Evolutionary conservation across 805 yeast genomes (phyloP), one percentile per base, ranked within the genome.

Genomic region (Torulaspora delbrueckii): DNA sequence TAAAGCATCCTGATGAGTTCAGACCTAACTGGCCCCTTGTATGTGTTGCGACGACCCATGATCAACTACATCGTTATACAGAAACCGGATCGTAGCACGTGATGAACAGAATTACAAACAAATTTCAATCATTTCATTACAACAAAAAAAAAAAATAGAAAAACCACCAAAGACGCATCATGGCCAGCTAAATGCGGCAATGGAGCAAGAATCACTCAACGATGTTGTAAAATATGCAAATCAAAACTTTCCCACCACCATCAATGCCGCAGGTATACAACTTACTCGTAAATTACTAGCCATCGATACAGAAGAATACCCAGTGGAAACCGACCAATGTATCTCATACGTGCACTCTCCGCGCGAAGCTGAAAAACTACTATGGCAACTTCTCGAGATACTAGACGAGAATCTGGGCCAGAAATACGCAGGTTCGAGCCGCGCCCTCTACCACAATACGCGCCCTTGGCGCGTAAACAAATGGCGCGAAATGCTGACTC

Each of bases 381-480:
- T 39, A 5, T 39, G 42, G 42, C 28, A 39, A 22, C 28, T 40
- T 3, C 32, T 40, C 14, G 43, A 40, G 31, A 8, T 40, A n/a
- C 31, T 40, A 13, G 43, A 40, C 14, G 31, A 32, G 10, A 40
- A 60, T 38, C 47, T 62, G 16, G 66, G 66, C 35, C 19, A 38
- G 12, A 51, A 49, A 14, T 62, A 61, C 45, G 25, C 33, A n/a
- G 42, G 39, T 12, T 50, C 48, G 18, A 50, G 54, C 19, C 31
- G 44, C 12, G 42, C 32, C 10, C 46, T 60, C 9, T 60, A 61
- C 50, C 54, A 51, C 14, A 59, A 56, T 39, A 25, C 42, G 19
- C 24, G 39, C 12, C 34, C 52, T 2, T 64, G 68, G 68, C 48
- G 52, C 25, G 43, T 24, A 3, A 54, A 57, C 48, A 64, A 64